Evolutionary conservation across 1,284 basidiomycete species (phyloP), one percentile per base, ranked within the genome.

Genomic region (Tetrapyrgos nigripes): DNA sequence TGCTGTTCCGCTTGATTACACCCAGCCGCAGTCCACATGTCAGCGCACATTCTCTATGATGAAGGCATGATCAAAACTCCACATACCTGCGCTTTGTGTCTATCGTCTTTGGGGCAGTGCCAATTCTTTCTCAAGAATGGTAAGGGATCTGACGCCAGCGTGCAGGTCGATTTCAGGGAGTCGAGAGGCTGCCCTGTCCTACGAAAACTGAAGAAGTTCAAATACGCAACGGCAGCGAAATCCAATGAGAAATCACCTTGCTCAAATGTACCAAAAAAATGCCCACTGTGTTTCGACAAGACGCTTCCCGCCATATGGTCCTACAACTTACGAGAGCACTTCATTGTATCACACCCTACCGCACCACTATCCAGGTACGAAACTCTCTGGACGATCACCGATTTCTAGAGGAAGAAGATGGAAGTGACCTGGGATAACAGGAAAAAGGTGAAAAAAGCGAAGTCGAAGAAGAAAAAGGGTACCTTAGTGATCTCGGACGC

Each of bases 211-310:
- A 62, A 21, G 63, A 59, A 62, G 23, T 69, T 63, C 57, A 54
- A 53, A 5, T 70, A 72, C 50, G 45, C 49, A 13, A 47, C 62
- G 45, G 74, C 72, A 0, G 53, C 60, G 1, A 62, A 60, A 31
- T 74, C 66, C 0, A 62, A 45, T 0, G 14, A 49, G 3, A 54
- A 49, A 0, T 67, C 64, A 4, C 74, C 73, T 14, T 71, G 67
- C 28, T 66, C 70, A 1, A 76, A 75, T 52, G 69, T 73, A 2
- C 73, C 71, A 1, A 51, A 70, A 4, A 4, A 13, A 1, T 76
- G 73, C 52, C 66, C 66, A 1, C 28, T 66, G 3, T 73, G 73
- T 50, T 53, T 27, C 28, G 61, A 48, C 17, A 21, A 21, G 26
- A 23, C 21, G 6, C 14, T 62, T 17, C 66, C 69, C 4, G 65